These are phyloP conservation scores for Cinnamomum chago DNA, from an alignment of 164 flowering plant species.

Conservation along the genomic window DNA sequence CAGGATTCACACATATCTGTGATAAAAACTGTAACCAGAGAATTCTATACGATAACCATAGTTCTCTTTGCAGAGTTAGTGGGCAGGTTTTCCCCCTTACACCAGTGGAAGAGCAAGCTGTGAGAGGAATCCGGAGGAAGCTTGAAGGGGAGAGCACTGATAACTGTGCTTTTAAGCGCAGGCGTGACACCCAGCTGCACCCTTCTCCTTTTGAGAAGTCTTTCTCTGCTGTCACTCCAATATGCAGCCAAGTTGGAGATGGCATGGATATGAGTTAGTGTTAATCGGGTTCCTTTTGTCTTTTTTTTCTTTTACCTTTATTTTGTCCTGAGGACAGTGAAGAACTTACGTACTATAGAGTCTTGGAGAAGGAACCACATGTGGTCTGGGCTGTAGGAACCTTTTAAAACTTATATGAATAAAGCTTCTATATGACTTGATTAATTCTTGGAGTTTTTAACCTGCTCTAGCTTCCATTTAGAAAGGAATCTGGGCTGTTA, in stretches of 20 bases:
- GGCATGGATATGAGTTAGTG: conserved; percentile 89
- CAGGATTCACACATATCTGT: conserved; percentile 90
- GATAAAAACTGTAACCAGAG: conserved; percentile 99
- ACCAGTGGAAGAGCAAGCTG: conserved; percentile 75
- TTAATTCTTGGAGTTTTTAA: conserved; percentile 20
- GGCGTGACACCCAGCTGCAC: conserved; percentile 63
- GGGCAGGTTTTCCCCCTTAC: conserved; percentile 80
- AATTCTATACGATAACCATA: conserved; percentile 88
- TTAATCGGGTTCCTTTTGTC: conserved; percentile 3
- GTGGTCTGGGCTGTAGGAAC: conserved; percentile 41
- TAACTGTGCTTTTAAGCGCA: conserved; percentile 78
- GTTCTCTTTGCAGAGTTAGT: conserved; percentile 92
- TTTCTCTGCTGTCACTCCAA: conserved; percentile 71
- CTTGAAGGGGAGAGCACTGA: conserved; percentile 65
- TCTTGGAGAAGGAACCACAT: conserved; percentile 25
- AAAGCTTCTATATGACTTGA: conserved; percentile 32
- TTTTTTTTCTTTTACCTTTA: conserved; percentile 5
- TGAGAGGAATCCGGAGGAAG: conserved; percentile 91
- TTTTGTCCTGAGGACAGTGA: conserved; percentile 16
- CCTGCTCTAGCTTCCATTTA: conserved; percentile 9
- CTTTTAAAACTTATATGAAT: conserved; percentile 31
- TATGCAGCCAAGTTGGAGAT: conserved; percentile 93
- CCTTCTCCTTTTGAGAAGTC: conserved; percentile 98
- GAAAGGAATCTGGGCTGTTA: conserved; percentile 3
- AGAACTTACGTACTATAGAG: conserved; percentile 23